Conservation (phyloP, 2,329 filamentous ascomycete genomes). For the Cyphellophora attinorum region DNA sequence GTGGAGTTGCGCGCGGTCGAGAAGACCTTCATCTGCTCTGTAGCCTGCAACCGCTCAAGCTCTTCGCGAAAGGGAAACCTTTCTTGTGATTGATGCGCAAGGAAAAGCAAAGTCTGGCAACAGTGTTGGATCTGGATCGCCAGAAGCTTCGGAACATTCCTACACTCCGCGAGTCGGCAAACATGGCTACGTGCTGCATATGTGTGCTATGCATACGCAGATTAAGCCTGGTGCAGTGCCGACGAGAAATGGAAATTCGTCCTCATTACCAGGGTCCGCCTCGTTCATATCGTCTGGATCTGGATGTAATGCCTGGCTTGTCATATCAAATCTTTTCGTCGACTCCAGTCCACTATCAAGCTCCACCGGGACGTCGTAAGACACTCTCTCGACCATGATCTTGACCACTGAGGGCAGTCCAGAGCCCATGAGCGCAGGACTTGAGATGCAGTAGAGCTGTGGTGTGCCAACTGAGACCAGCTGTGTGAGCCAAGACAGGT, state of each 20-base stretch:
- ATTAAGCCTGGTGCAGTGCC: conserved; percentile 5
- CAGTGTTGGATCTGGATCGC: conserved; percentile 7
- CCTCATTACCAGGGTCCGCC: conserved; percentile 7
- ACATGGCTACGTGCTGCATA: conserved; percentile 8
- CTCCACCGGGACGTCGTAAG: conserved; percentile 4
- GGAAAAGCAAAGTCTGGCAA: conserved; percentile 11
- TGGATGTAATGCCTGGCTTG: conserved; percentile 8
- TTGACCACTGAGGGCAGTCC: conserved; percentile 7
- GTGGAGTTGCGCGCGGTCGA: conserved; percentile 9
- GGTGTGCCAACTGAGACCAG: conserved; percentile 8
- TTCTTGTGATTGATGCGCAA: conserved; percentile 8
- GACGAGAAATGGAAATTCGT: conserved; percentile 8
- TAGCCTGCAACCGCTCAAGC: conserved; percentile 7
- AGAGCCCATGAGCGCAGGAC: conserved; percentile 3
- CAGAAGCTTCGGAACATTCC: conserved; percentile 10
- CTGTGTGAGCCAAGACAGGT: conserved; percentile 10
- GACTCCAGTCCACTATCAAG: conserved; percentile 2
- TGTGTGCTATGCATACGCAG: conserved; percentile 3
- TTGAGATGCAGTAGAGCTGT: conserved; percentile 10
- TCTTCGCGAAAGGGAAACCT: conserved; percentile 9
- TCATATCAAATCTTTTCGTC: conserved; percentile 5
- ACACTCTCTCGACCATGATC: conserved; percentile 7
- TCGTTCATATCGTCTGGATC: conserved; percentile 6
- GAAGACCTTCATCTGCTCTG: conserved; percentile 8
- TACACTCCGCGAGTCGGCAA: conserved; percentile 8